Evolutionary conservation across 1,284 basidiomycete genomes (phyloP).

Genomic region (Afroboletus lepidellus): DNA sequence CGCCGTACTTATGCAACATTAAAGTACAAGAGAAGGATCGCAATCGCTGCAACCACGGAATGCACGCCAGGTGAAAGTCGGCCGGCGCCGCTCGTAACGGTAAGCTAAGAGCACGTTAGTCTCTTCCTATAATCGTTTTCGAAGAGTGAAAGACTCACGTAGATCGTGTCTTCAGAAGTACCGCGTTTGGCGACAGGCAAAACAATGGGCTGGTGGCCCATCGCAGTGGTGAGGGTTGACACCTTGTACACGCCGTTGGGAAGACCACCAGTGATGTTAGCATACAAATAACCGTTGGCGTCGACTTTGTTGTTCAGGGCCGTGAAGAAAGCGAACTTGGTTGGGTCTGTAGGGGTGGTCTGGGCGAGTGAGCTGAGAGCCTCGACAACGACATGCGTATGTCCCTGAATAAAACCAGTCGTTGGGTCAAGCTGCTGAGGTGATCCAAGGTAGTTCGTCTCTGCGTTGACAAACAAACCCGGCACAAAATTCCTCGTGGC

Average conservation of each 20-base stretch:
- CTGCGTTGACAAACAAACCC: conserved; percentile 54
- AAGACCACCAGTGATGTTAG: conserved; percentile 58
- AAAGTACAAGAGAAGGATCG: no score
- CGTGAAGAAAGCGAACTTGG: conserved; percentile 68
- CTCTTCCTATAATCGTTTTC: background rate
- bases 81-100: conserved; percentile 28
- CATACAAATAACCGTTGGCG: conserved; percentile 49
- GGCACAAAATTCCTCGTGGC: conserved; percentile 46
- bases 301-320: conserved; percentile 52
- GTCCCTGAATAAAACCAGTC: conserved; percentile 54
- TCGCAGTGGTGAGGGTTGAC: conserved; percentile 48
- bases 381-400: conserved; percentile 68
- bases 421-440: conserved; percentile 57
- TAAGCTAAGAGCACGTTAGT: conserved; percentile 41
- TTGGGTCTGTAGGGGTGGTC: conserved; percentile 56
- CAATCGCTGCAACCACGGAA: no score
- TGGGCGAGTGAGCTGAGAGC: conserved; percentile 49
- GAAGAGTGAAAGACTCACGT: conserved; percentile 44
- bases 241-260: conserved; percentile 57
- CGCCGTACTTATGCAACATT: no score
- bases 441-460: conserved; percentile 53
- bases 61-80: no score
- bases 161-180: conserved; percentile 58
- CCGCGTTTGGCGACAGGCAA: conserved; percentile 60
- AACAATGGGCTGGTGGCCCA: conserved; percentile 62